phyloP scores from a whole-genome alignment of 306 rosid genomes.

The Vigna radiata region DNA sequence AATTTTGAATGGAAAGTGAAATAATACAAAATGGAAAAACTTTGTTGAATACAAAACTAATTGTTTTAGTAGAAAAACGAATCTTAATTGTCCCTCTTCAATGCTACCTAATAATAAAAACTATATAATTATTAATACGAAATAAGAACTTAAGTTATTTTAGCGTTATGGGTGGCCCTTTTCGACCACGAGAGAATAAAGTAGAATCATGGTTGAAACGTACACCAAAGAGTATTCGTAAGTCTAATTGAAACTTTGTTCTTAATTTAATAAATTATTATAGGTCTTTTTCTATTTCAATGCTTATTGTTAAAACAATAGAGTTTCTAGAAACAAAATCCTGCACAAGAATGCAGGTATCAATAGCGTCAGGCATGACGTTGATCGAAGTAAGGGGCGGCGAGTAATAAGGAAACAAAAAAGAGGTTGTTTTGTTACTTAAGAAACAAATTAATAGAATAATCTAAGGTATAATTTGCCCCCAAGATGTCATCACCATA shows the following conservation, averaged over 20 bases:
- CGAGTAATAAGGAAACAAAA: background rate
- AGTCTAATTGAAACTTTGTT: background rate
- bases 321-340: constrained; percentile 1
- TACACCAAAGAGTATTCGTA: too few species aligned
- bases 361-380: background rate
- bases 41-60: too few species aligned
- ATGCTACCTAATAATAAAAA: too few species aligned
- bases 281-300: background rate
- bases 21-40: too few species aligned
- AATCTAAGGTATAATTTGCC: background rate
- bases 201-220: too few species aligned
- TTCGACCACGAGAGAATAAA: too few species aligned
- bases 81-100: too few species aligned
- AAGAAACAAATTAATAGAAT: constrained; percentile 2
- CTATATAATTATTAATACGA: too few species aligned
- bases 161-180: too few species aligned
- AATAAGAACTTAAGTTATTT: too few species aligned
- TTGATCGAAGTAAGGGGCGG: background rate
- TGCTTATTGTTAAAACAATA: background rate
- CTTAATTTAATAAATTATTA: background rate
- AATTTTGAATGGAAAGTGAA: too few species aligned
- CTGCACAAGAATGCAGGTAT: background rate
- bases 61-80: too few species aligned
- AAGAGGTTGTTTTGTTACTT: background rate
- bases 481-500: background rate